These are phyloP conservation scores for Saccharomycopsis amapae DNA, from an alignment of 805 yeast species.

Conservation along the genomic window DNA sequence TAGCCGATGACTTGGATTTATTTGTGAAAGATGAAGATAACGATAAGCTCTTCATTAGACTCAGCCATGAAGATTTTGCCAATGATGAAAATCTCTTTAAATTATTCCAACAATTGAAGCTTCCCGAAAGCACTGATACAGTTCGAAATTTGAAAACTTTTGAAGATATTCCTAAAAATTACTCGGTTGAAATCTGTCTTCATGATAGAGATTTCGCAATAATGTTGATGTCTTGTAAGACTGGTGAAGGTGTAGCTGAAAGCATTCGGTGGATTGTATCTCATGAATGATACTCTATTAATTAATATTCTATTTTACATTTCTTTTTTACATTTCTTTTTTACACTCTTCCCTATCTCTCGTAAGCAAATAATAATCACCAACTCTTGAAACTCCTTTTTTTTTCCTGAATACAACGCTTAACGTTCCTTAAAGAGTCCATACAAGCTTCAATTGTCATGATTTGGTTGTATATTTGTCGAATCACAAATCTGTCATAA, in stretches of 20 bases:
- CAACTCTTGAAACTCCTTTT: too few species aligned
- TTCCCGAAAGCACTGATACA: not conserved
- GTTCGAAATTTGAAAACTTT: not conserved
- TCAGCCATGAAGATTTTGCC: conserved; percentile 3
- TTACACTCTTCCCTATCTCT: too few species aligned
- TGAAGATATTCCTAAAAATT: conserved; percentile 3
- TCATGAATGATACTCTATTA: not conserved
- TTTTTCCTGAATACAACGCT: too few species aligned
- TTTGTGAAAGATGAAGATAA: conserved; percentile 2
- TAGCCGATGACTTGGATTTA: conserved; percentile 9
- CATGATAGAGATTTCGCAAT: conserved; percentile 14
- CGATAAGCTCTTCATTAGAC: not conserved
- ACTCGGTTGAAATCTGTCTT: not conserved
- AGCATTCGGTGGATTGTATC: conserved; percentile 7
- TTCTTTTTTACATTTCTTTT: not conserved
- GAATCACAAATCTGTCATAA: too few species aligned
- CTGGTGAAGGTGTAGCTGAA: conserved; percentile 8
- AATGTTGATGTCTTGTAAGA: conserved; percentile 8
- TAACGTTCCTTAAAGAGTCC: too few species aligned
- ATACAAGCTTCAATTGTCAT: too few species aligned
- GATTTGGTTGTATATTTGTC: too few species aligned
- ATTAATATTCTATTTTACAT: not conserved
- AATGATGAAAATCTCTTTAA: not conserved
- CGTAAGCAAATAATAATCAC: too few species aligned
- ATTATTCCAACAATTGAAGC: not conserved